A percentile compares a stretch with the other conserved stretches of the same genome.
These are phyloP conservation scores for Pichia kudriavzevii DNA, from an alignment of 1,139 yeast genomes.

Conservation along the genomic window DNA sequence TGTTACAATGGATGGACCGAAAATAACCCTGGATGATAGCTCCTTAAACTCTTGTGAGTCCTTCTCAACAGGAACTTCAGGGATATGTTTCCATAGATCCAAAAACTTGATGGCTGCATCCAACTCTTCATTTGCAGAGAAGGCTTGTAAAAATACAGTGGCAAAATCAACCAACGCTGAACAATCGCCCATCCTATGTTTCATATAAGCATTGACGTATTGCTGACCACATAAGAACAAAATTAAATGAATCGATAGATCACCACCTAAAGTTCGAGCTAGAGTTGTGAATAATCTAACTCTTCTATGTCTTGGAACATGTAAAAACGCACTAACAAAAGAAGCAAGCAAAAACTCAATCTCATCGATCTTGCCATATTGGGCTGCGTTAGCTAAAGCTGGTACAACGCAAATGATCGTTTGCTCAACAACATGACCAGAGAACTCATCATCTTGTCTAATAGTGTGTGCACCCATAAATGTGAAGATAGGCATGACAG, in stretches of 20 bases:
- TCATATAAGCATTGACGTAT: slow-evolving; percentile 46
- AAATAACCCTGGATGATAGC: slow-evolving; percentile 50
- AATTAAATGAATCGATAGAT: slow-evolving; percentile 60
- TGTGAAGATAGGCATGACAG: slow-evolving; percentile 98
- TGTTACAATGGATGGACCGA: slow-evolving; percentile 53
- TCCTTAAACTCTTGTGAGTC: slow-evolving; percentile 32
- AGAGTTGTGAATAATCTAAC: slow-evolving; percentile 75
- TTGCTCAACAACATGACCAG: slow-evolving; percentile 86
- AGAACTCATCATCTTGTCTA: slow-evolving; percentile 93
- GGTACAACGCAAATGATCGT: slow-evolving; percentile 89
- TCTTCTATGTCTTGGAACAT: slow-evolving; percentile 94
- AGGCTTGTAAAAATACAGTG: slow-evolving; percentile 57
- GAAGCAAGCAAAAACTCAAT: slow-evolving; percentile 80
- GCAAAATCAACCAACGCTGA: slow-evolving; percentile 64
- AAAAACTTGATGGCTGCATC: slow-evolving; percentile 50
- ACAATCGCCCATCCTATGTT: slow-evolving; percentile 59
- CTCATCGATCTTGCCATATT: slow-evolving; percentile 45
- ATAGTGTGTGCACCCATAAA: slow-evolving; percentile 98
- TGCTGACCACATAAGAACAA: slow-evolving; percentile 77
- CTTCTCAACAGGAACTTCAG: slow-evolving; percentile 30
- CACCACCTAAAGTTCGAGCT: slow-evolving; percentile 68
- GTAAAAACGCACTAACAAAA: slow-evolving; percentile 88
- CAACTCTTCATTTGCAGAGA: slow-evolving; percentile 63
- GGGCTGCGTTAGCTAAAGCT: slow-evolving; percentile 64
- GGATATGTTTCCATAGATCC: slow-evolving; percentile 46